Conservation (phyloP, 2,329 filamentous ascomycete genomes). For the Alternaria hordeiaustralica region DNA sequence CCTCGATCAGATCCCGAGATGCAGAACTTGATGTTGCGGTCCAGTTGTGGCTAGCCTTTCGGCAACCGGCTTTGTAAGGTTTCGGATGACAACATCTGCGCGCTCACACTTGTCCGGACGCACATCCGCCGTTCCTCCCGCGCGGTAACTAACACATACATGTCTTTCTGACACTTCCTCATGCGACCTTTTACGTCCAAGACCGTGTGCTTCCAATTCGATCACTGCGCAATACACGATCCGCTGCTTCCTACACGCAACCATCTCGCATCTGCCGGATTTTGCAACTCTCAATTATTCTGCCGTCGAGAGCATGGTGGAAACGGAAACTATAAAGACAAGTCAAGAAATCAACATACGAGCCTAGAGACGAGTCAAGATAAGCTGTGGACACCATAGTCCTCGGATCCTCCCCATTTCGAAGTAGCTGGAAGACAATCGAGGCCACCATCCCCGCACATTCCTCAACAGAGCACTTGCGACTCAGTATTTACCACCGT, state of each 20-base stretch:
- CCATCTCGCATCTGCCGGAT: neutral
- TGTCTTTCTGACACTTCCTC: neutral
- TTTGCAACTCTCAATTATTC: neutral
- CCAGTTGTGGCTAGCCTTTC: neutral
- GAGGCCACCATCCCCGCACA: neutral
- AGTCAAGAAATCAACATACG: neutral
- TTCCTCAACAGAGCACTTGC: neutral
- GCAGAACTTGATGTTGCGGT: neutral
- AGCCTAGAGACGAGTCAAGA: neutral
- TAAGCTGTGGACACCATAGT: neutral
- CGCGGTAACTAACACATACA: neutral
- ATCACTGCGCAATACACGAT: neutral
- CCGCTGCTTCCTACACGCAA: neutral
- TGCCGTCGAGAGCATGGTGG: neutral
- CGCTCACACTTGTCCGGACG: neutral
- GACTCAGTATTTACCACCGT: neutral
- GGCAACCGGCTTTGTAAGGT: neutral
- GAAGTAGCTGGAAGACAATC: neutral
- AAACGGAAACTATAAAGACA: neutral
- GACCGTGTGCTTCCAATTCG: neutral
- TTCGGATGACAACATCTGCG: neutral
- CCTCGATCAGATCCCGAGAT: neutral
- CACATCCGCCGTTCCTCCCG: neutral
- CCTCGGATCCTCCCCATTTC: neutral
- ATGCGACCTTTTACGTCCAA: neutral